Evolutionary conservation across 2,329 filamentous ascomycete species (phyloP), one percentile per base, ranked within the genome.

Genomic region (Pseudogymnoascus sp.): DNA sequence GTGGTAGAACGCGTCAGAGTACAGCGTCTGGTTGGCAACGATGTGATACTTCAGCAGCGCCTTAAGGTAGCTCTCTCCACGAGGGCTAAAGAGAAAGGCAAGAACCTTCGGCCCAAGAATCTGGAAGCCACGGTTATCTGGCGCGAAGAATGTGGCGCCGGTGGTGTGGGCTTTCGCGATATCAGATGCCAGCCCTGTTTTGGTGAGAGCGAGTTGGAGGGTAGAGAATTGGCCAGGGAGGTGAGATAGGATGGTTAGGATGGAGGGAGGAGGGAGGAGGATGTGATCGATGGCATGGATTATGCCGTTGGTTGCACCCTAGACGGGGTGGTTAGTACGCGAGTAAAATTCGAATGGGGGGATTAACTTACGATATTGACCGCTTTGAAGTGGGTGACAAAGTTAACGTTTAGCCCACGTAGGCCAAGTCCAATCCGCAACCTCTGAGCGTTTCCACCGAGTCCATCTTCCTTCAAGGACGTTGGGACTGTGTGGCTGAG

Each of bases 41-140:
- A 93, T 81, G 70, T 93, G 89, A 72, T 96, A 96, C 77, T 90
- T 80, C 14, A 96, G 79, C 52, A 96, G 78, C 0, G 90, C 90
- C 67, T 83, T 85, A 16, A 97, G 82, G 72, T 91, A 96, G 73
- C 87, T 87, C 66, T 82, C 79, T 1, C 93, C 93, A 61, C 81
- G 83, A 63, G 88, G 90, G 74, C 82, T 83, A 81, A 97, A 97
- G 3, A 97, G 80, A 81, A 96, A 97, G 21, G 87, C 89, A 71
- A 93, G 96, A 69, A 88, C 84, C 62, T 74, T 80, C 0, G 84
- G 81, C 0, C 91, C 91, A 0, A 97, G 86, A 67, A 84, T 84
- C 69, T 82, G 72, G 78, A 93, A 96, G n/a, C 92, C 93, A 4
- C 76, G 77, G 80, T 97, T 96, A 52, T 83, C 85, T 0, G 93